phyloP scores from a whole-genome alignment of 1,284 basidiomycete species.

The Pseudozyma sp. region DNA sequence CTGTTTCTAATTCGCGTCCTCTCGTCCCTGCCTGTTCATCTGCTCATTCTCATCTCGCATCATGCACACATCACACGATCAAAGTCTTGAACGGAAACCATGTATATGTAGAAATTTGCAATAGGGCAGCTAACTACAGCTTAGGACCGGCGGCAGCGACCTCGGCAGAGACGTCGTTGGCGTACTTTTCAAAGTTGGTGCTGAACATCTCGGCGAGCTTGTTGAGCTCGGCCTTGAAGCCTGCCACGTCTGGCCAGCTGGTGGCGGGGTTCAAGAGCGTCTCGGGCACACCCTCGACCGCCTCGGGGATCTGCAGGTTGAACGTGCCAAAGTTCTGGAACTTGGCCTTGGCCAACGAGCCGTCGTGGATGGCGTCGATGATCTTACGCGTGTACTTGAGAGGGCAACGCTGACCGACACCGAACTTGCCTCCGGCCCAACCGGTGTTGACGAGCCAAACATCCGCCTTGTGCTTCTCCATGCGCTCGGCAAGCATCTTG shows the following conservation, averaged over 20 bases:
- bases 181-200: slow-evolving; percentile 67
- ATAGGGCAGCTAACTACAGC: slow-evolving; percentile 10
- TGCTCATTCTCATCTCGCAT: too few relatives aligned
- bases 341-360: slow-evolving; percentile 85
- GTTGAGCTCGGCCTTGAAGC: slow-evolving; percentile 64
- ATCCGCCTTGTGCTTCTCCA: slow-evolving; percentile 88
- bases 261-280: slow-evolving; percentile 62
- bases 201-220: slow-evolving; percentile 68
- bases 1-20: too few relatives aligned
- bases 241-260: slow-evolving; percentile 60
- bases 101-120: slow-evolving; percentile 9
- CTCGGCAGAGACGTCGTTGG: slow-evolving; percentile 60
- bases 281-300: slow-evolving; percentile 56
- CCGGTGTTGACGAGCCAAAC: slow-evolving; percentile 99
- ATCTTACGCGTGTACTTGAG: slow-evolving; percentile 84
- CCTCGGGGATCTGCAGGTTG: slow-evolving; percentile 64
- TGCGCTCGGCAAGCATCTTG: slow-evolving; percentile 94
- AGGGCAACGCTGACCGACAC: slow-evolving; percentile 71
- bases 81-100: not conserved
- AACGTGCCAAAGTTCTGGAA: slow-evolving; percentile 79
- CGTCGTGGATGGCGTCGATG: slow-evolving; percentile 96
- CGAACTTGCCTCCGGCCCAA: slow-evolving; percentile 96
- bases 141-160: slow-evolving; percentile 64
- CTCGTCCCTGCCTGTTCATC: too few relatives aligned
- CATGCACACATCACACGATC: not conserved